Conservation (phyloP, 2,329 filamentous ascomycete genomes). For the Lecanosticta acicola region DNA sequence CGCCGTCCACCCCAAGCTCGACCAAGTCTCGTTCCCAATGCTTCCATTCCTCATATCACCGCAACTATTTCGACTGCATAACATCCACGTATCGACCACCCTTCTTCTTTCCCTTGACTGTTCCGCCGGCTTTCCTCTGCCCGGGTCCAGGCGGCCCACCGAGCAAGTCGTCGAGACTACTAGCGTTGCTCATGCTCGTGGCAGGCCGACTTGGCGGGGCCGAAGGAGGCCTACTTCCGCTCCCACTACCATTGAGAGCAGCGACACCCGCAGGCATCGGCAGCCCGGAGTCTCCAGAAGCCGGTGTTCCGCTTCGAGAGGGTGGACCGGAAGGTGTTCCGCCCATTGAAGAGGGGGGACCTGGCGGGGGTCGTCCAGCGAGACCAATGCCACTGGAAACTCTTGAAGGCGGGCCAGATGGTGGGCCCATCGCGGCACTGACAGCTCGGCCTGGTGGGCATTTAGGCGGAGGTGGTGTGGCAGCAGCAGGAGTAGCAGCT, state of each 20-base stretch:
- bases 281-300: conserved; percentile 15
- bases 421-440: conserved; percentile 52
- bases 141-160: conserved; percentile 52
- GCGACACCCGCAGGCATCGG: conserved; percentile 24
- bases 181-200: conserved; percentile 85
- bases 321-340: conserved; percentile 26
- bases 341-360: conserved; percentile 9
- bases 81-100: conserved; percentile 90
- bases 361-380: background rate
- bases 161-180: conserved; percentile 87
- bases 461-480: conserved; percentile 70
- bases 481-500: conserved; percentile 48
- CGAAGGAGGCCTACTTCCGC: conserved; percentile 27
- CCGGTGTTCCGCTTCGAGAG: conserved; percentile 27
- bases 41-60: background rate
- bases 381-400: conserved; percentile 19
- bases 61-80: conserved; percentile 61
- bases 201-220: conserved; percentile 63
- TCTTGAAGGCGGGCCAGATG: conserved; percentile 31
- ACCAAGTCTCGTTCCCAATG: no score
- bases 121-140: conserved; percentile 58
- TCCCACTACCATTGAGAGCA: conserved; percentile 10
- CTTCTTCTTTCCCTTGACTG: conserved; percentile 66
- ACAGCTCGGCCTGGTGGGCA: conserved; percentile 49
- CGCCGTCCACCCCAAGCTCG: no score